These are phyloP conservation scores for Phaffia rhodozyma DNA, from an alignment of 1,284 basidiomycete genomes.

Conservation along the genomic window DNA sequence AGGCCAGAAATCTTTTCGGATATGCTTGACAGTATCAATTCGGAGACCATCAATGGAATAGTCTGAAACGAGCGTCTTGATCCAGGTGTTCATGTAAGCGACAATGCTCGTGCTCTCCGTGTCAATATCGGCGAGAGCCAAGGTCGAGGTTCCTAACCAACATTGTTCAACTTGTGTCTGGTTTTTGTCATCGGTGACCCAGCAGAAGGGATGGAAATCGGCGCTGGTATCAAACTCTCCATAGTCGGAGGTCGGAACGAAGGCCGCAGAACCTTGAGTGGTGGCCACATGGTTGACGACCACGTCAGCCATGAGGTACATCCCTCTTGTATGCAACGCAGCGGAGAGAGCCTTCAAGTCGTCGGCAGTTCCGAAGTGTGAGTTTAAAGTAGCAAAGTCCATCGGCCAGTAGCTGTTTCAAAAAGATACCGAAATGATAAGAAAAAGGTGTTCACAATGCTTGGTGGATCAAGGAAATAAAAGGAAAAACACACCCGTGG, in stretches of 20 bases:
- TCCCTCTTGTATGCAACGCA: conserved; percentile 37
- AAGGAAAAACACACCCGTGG: conserved; percentile 29
- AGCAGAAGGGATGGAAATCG: conserved; percentile 38
- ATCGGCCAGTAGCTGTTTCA: conserved; percentile 10
- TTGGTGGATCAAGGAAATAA: background rate
- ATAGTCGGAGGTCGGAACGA: conserved; percentile 24
- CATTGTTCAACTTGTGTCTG: conserved; percentile 39
- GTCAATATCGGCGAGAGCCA: conserved; percentile 37
- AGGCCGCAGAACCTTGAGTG: conserved; percentile 25
- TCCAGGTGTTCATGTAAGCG: conserved; percentile 35
- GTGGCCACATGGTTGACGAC: conserved; percentile 40
- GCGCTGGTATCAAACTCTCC: conserved; percentile 30
- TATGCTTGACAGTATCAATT: conserved; percentile 41
- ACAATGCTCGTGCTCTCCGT: conserved; percentile 38
- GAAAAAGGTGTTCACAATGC: conserved; percentile 3
- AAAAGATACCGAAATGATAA: conserved; percentile 5
- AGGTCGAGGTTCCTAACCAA: conserved; percentile 35
- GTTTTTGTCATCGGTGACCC: conserved; percentile 35
- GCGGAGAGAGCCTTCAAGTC: conserved; percentile 37
- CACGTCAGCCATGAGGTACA: conserved; percentile 38
- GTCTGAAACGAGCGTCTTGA: conserved; percentile 33
- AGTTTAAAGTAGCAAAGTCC: conserved; percentile 33
- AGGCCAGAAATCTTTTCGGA: conserved; percentile 41
- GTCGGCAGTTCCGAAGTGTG: conserved; percentile 36
- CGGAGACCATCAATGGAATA: conserved; percentile 27